These are phyloP conservation scores for Diaporthe australafricana DNA, from an alignment of 2,329 filamentous ascomycete genomes.

Conservation along the genomic window DNA sequence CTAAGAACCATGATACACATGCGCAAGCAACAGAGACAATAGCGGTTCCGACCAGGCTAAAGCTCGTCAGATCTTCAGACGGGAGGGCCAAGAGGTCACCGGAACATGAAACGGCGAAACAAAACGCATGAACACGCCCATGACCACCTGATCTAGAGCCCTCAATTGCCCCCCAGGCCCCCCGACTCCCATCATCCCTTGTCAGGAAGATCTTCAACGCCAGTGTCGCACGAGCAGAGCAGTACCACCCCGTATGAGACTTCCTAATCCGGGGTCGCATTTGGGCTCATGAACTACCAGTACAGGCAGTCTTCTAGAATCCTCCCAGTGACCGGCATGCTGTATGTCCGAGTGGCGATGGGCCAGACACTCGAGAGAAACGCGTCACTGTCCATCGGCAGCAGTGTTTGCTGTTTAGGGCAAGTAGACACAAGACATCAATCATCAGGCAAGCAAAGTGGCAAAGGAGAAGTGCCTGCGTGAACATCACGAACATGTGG, in stretches of 20 bases:
- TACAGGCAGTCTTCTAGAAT: neutral
- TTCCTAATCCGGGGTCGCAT: too few relatives aligned
- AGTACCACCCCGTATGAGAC: neutral
- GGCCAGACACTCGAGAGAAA: neutral
- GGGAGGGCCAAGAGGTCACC: neutral
- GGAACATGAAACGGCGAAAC: slow-evolving; percentile 22
- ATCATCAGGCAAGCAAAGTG: neutral
- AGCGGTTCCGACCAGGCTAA: neutral
- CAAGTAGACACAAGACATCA: too few relatives aligned
- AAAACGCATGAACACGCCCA: neutral
- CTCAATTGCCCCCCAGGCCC: neutral
- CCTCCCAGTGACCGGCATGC: neutral
- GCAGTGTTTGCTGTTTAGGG: too few relatives aligned
- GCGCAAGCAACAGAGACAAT: neutral
- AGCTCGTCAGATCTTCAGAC: neutral
- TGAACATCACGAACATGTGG: too few relatives aligned
- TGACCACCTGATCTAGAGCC: slow-evolving; percentile 14
- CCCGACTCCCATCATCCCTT: slow-evolving; percentile 1
- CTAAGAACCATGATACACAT: slow-evolving; percentile 5
- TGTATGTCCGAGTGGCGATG: neutral
- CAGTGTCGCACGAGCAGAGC: slow-evolving; percentile 24
- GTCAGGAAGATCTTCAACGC: slow-evolving; percentile 5
- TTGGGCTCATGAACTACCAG: neutral
- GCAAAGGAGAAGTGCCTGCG: too few relatives aligned
- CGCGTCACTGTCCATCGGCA: neutral